These are phyloP conservation scores for Massarina eburnea DNA, from an alignment of 2,329 filamentous ascomycete species.

Conservation along the genomic window DNA sequence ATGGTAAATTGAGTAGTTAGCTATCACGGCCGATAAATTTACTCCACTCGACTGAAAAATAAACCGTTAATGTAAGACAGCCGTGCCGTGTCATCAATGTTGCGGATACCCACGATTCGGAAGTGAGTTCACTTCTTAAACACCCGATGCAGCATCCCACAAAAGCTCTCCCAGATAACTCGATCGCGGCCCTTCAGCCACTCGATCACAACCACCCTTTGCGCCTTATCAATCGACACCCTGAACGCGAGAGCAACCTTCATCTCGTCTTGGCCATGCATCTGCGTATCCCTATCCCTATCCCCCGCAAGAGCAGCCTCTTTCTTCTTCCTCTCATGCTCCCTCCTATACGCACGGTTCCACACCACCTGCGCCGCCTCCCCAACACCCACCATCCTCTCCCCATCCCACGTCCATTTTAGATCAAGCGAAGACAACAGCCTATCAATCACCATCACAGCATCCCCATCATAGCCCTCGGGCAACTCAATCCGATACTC, in stretches of 20 bases:
- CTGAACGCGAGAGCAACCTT: constrained; percentile 45
- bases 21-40: too few species aligned
- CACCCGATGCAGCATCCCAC: constrained; percentile 59
- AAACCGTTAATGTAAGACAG: too few species aligned
- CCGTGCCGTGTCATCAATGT: too few species aligned
- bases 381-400: constrained; percentile 59
- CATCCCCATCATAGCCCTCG: neutral
- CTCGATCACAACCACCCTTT: constrained; percentile 51
- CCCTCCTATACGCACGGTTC: constrained; percentile 69
- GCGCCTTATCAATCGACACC: constrained; percentile 38
- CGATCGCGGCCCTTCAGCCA: constrained; percentile 78
- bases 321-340: constrained; percentile 29
- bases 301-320: neutral
- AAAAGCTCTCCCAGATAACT: constrained; percentile 82
- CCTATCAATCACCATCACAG: neutral
- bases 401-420: constrained; percentile 66
- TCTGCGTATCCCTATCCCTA: constrained; percentile 21
- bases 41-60: too few species aligned
- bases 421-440: constrained; percentile 15
- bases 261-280: constrained; percentile 27
- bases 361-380: constrained; percentile 73
- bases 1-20: too few species aligned
- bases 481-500: constrained; percentile 35
- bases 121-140: constrained; percentile 29
- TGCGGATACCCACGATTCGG: too few species aligned